Evolutionary conservation across 2,329 filamentous ascomycete genomes (phyloP), one percentile per base, ranked within the genome.

Genomic region (Penicillium nordicum): DNA sequence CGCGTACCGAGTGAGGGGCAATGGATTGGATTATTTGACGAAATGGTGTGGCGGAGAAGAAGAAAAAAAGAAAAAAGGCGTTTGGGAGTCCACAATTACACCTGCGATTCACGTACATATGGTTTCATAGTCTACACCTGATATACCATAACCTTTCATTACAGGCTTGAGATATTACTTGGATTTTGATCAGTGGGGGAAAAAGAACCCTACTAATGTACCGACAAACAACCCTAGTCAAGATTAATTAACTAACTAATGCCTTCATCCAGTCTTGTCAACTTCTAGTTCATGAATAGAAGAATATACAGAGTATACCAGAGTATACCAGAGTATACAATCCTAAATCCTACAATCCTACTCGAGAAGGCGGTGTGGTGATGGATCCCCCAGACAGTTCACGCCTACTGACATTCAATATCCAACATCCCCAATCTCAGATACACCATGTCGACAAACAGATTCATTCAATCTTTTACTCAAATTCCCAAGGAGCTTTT

Each of bases 51-150:
- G 30, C 34, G 27, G 21, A 34, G 44, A 29, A 48, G 29, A 34
- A 27, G 25, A 27, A 27, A 50, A 38, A 27, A 27, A 50, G 34
- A 43, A 53, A 37, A 38, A 50, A 41, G 56, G 61, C 55, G 53
- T 61, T 59, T 52, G 53, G 59, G 54, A 56, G 53, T 56, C 36
- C 29, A 51, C 41, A 36, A 52, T 55, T 52, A 34, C 48, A 55
- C 27, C 51, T 53, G 44, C 36, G 36, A 36, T 49, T 41, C 46
- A 51, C 41, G 36, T 57, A 48, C 54, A 53, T 57, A 53, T 48
- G 50, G 50, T 47, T 57, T 53, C 43, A 47, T 57, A 53, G 29
- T 47, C 32, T 47, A 18, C 42, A 34, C 18, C 40, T 45, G 53
- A 51, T 55, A 55, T 51, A 55, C 40, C 38, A 34, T 40, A 47